Evolutionary conservation across 2,329 filamentous ascomycete genomes (phyloP), one percentile per base, ranked within the genome.

Genomic region (Fusarium veterinarium): DNA sequence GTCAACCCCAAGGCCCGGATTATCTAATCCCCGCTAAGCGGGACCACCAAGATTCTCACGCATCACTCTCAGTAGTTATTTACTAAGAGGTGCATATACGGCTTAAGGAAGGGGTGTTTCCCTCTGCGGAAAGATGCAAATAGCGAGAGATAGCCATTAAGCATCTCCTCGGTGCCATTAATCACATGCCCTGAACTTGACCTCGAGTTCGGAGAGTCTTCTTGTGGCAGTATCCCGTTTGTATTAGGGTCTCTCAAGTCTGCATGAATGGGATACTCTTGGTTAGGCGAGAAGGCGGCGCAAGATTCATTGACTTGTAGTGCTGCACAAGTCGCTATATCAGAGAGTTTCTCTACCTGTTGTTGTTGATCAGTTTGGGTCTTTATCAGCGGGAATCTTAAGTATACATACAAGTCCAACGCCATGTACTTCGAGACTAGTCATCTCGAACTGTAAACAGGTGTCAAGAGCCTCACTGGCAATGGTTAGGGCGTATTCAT

Each of bases 311-410:
- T 25, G 28, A 11, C 11, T 44, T 44, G 52, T 1, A 4, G 20
- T 8, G 38, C 52, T 4, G 52, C 52, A 31, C 38, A 56, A 25
- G 52, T 56, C n/a, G 52, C 52, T 11, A 56, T 19, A 20, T 56
- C 52, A 2, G 52, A 56, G 4, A 56, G 38, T 7, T 56, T 56
- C 16, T 56, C 52, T 25, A 25, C 37, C 52, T 56, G 8, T 55
- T 2, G 19, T 11, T 44, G 3, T 19, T 6, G 9, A 5, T 56
- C 23, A 42, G 52, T 23, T 5, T 6, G 10, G 2, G 4, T 12
- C 0, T 12, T 25, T 3, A 13, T 14, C 3, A 12, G 1, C 0
- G 4, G 6, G 1, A 7, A 1, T 7, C 1, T 31, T 6, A 1
- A 1, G 13, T 9, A 16, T 1, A 44, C 38, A 3, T 56, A 56